Base-by-base conservation (phyloP, 2,329 filamentous ascomycete species). In the Talaromyces atroroseus region DNA sequence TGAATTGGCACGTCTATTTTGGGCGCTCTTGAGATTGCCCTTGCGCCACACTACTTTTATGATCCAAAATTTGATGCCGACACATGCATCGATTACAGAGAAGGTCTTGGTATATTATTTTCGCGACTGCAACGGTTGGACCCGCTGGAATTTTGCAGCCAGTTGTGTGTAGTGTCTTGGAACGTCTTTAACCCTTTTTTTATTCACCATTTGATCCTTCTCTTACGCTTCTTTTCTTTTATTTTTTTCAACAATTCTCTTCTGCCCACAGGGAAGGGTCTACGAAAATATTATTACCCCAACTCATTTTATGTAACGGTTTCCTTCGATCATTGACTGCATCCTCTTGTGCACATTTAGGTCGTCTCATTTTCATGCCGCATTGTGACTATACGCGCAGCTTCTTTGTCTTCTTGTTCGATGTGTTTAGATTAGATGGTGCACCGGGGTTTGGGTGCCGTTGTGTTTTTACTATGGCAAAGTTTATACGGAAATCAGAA, bases 131-230 rank as follows among this genome's bases (percentile, higher is more conserved):
- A 56, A 61, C 64, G 68, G 64, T 61, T 64, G 67, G 68, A 70
- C 64, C 68, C 59, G 60, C 60, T 67, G 70, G 68, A 58, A 72
- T 66, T 24, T 36, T 72, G 63, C 63, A 63, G 65, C 65, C 61
- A 60, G 63, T 65, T 56, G 62, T 59, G 60, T 59, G 57, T 54
- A 60, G 58, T 49, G 48, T 60, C 51, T 50, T 57, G 59, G 36
- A 56, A 48, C 51, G 54, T 46, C 24, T 63, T 59, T 29, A 46
- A 50, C 45, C 16, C 45, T 8, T 29, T 49, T 45, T 42, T 50
- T 42, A 36, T 54, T 21, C 51, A 55, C 36, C 34, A 36, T 47
- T 47, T 44, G 49, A 36, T 40, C 46, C 51, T 53, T 6, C 51
- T 52, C 32, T 45, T 52, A 48, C 29, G 44, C 50, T 42, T 44